These are phyloP conservation scores for Fibroporia radiculosa DNA, from an alignment of 768 basidiomycete species.

Conservation along the genomic window DNA sequence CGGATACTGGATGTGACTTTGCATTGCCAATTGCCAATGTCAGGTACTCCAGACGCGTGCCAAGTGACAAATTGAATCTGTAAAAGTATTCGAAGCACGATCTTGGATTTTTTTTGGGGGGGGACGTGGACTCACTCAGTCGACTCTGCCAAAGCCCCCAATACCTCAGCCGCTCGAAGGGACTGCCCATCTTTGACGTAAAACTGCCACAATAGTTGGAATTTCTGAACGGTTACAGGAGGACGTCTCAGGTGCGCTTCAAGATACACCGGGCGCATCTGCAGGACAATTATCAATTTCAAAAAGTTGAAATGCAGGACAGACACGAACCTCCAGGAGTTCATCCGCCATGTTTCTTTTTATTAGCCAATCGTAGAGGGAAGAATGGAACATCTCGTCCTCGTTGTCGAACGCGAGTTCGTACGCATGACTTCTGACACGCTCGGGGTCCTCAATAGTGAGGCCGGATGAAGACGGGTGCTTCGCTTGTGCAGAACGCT, in stretches of 20 bases:
- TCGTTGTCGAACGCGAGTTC: constrained; percentile 76
- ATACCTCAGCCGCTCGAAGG: constrained; percentile 79
- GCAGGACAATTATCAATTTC: constrained; percentile 1
- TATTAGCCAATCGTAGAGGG: constrained; percentile 92
- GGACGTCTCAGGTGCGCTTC: constrained; percentile 83
- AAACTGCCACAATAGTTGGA: constrained; percentile 92
- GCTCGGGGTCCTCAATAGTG: constrained; percentile 45
- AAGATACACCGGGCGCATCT: constrained; percentile 84
- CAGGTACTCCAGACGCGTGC: constrained; percentile 80
- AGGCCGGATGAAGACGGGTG: constrained; percentile 23
- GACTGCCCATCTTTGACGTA: constrained; percentile 90
- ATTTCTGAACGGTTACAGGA: constrained; percentile 72
- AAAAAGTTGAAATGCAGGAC: not conserved
- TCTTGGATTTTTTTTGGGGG: not conserved
- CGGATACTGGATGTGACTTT: constrained; percentile 85
- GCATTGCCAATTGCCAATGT: constrained; percentile 94
- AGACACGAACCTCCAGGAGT: constrained; percentile 67
- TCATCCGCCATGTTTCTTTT: constrained; percentile 74
- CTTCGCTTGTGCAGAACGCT: constrained; percentile 29
- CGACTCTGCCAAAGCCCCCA: constrained; percentile 78
- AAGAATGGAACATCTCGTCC: constrained; percentile 92
- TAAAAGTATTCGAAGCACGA: not conserved
- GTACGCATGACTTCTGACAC: constrained; percentile 78
- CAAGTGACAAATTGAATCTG: constrained; percentile 63
- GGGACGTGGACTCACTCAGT: constrained; percentile 48